Base-by-base conservation (phyloP, 2,329 filamentous ascomycete species). In the Penicillium sp. region DNA sequence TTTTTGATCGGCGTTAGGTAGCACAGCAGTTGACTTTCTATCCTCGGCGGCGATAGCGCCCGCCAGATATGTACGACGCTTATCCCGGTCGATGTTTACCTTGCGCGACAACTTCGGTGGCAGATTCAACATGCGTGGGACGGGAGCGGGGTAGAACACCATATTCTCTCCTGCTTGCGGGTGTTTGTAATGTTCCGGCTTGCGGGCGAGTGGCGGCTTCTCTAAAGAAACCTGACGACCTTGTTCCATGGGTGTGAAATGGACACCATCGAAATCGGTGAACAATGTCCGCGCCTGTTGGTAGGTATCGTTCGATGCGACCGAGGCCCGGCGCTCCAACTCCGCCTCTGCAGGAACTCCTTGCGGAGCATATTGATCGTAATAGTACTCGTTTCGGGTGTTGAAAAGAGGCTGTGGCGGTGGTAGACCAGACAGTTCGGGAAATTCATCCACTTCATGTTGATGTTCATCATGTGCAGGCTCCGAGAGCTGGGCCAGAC, bases 91-190 rank as follows among this genome's bases (percentile, higher is more conserved):
- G 10, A 80, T 76, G 3, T 83, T 83, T 9, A 88, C 85, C 50
- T 86, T 82, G 65, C 87, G 89, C 1, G 92, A 96, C 48, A 97
- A 77, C 65, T 91, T 89, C 42, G 91, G 91, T 0, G 94, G 94
- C 12, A 99, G 78, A 66, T 96, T 97, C 55, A 99, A 82, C 87
- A 96, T 92, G 59, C 89, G 87, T 3, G 94, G 94, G 3, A 99
- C 94, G 1, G 91, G 92, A 3, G 94, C 94, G 14, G 94, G 94
- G 71, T 99, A 99, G 74, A 88, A 97, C 10, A 96, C 85, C 90
- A 97, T 96, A 64, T 87, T 80, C 62, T 93, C 85, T 5, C 85
- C 88, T 1, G 87, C 87, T 47, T 68, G 70, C 3, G 75, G 71
- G 53, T 76, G 69, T 48, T 72, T 69, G 62, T 73, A 75, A 25